Evolutionary conservation across 192 early-diverging fungal genomes (phyloP), one percentile per base, ranked within the genome.

Genomic region (Podila epigama): DNA sequence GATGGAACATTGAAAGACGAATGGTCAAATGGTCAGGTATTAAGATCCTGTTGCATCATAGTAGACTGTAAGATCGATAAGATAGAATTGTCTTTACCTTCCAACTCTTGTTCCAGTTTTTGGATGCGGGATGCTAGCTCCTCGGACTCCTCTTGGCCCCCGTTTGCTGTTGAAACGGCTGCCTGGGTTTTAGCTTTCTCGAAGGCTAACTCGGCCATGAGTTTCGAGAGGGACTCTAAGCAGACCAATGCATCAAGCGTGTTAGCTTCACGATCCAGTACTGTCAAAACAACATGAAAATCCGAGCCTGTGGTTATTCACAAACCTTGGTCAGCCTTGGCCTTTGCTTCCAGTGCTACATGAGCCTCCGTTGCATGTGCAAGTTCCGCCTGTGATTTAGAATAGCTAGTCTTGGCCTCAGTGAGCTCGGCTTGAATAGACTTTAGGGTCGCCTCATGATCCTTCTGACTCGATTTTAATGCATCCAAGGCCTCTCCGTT

Each of bases 21-120:
- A n/a, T n/a, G n/a, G n/a, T n/a, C n/a, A n/a, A n/a, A n/a, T n/a
- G n/a, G n/a, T n/a, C n/a, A n/a, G n/a, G n/a, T n/a, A n/a, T n/a
- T n/a, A n/a, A n/a, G n/a, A n/a, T n/a, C n/a, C n/a, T n/a, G n/a
- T n/a, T n/a, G n/a, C n/a, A n/a, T n/a, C n/a, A n/a, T n/a, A n/a
- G n/a, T n/a, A n/a, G n/a, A n/a, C n/a, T n/a, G n/a, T n/a, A n/a
- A n/a, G n/a, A n/a, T n/a, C n/a, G n/a, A n/a, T n/a, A n/a, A n/a
- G n/a, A n/a, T n/a, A n/a, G n/a, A n/a, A n/a, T n/a, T n/a, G 32
- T n/a, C 29, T 32, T 29, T 70, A 64, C 62, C 53, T 55, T 63
- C 39, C 54, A 70, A 33, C 13, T 70, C 60, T 13, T 32, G 60
- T 27, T 70, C 69, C 7, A 62, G 69, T 33, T 29, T 27, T 15